These are phyloP conservation scores for Populus hybrid DNA, from an alignment of 441 rosid genomes.

Conservation along the genomic window DNA sequence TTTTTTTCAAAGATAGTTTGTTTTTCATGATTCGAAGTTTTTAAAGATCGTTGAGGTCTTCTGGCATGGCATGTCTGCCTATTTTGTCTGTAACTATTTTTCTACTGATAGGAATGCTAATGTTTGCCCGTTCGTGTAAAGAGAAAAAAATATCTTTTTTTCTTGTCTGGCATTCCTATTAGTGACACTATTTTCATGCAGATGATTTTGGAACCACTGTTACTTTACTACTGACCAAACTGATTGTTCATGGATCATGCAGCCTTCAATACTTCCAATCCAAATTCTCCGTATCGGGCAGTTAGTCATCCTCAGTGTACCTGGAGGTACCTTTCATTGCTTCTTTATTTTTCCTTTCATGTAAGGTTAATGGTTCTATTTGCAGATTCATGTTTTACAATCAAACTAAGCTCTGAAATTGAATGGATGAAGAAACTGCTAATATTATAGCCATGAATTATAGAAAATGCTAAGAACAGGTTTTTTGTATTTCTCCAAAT, in stretches of 20 bases:
- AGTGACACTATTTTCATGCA: not conserved
- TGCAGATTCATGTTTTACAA: not conserved
- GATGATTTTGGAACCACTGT: not conserved
- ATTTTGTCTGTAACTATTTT: not conserved
- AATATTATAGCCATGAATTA: not conserved
- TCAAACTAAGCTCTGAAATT: not conserved
- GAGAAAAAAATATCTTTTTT: not conserved
- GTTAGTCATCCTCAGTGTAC: constrained; percentile 86
- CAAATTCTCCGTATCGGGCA: constrained; percentile 81
- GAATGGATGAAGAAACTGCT: not conserved
- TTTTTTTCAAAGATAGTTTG: not conserved
- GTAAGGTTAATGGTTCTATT: not conserved
- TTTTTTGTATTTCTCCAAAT: not conserved
- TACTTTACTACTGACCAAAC: not conserved
- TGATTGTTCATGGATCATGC: constrained; percentile 34
- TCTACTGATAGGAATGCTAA: not conserved
- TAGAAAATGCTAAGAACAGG: not conserved
- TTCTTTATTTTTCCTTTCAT: not conserved
- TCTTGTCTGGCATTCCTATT: not conserved
- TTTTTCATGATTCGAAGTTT: not conserved
- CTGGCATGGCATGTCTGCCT: not conserved
- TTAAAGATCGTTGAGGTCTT: not conserved
- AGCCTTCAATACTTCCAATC: constrained; percentile 94
- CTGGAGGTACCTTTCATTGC: constrained; percentile 64
- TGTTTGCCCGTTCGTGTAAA: not conserved